Evolutionary conservation across 2,329 filamentous ascomycete species (phyloP), one percentile per base, ranked within the genome.

Genomic region (Arthroderma uncinatum): DNA sequence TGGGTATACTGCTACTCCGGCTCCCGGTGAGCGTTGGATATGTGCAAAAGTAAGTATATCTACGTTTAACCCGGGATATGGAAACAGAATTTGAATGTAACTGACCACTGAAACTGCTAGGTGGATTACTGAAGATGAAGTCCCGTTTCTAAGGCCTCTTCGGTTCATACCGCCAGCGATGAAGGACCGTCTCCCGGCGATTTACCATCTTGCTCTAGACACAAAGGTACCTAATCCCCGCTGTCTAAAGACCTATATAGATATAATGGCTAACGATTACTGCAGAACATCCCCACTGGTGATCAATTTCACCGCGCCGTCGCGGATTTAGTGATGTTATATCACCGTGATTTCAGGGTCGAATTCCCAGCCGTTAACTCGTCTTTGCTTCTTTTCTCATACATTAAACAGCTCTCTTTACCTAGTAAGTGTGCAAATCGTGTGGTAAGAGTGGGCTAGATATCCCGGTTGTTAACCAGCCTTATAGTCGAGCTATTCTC

Each of bases 11-110:
- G 48, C 75, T 95, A 25, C 76, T 95, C 63, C 82, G 86, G 57
- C 76, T 93, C 57, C 89, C 91, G 0, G 77, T 88, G n/a, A 82
- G 84, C 21, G 74, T 92, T 6, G 85, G 83, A 9, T 87, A 94
- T 62, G 71, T 97, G 10, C 78, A 78, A 61, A 67, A 67, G 74
- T 76, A 68, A 56, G 64, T 56, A 52, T 14, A 52, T 54, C 10
- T 28, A 25, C 33, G 34, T 37, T 33, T 8, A 9, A 36, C 23
- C 4, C 30, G n/a, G 36, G 12, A 19, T 2, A 39, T n/a, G 14
- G 28, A 25, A 19, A 14, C 19, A 7, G 3, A 3, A 4, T 7
- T 21, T 47, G 10, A 28, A 14, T 33, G 10, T 28, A 33, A 40
- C 55, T 60, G 40, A 59, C 39, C 4, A 2, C 28, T 54, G n/a